A percentile compares a stretch with the other conserved stretches of the same genome.
Evolutionary conservation across 148 eudicot genomes (phyloP).

Genomic region (Pouteria glomerata): DNA sequence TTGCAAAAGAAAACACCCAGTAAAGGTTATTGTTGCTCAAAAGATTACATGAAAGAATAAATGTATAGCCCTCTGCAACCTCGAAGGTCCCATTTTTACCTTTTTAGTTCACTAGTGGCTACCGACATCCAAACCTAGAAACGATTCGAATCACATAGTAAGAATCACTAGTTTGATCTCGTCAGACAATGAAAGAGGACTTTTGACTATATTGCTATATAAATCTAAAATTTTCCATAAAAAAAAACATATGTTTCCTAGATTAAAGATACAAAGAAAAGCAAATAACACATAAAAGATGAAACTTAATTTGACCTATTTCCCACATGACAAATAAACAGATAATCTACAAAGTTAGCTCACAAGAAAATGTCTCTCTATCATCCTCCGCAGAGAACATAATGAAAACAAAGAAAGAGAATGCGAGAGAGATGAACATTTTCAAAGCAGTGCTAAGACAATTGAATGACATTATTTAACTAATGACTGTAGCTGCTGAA

Average conservation of each 20-base stretch:
- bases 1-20: background rate
- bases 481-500: too few relatives aligned
- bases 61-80: background rate
- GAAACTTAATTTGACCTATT: background rate
- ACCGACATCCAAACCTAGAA: background rate
- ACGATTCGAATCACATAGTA: constrained; percentile 6
- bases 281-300: too few relatives aligned
- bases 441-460: too few relatives aligned
- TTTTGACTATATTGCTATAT: background rate
- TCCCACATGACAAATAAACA: background rate
- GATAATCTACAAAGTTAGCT: too few relatives aligned
- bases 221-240: background rate
- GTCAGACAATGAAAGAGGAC: background rate
- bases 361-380: too few relatives aligned
- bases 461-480: too few relatives aligned
- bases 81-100: background rate
- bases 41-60: background rate
- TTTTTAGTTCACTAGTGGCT: background rate
- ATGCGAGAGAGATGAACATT: too few relatives aligned
- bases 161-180: background rate
- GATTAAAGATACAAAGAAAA: too few relatives aligned
- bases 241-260: too few relatives aligned
- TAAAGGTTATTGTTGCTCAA: background rate
- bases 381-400: too few relatives aligned
- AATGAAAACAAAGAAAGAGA: too few relatives aligned